Conservation (phyloP, 257 asterid species). For the Ehretia macrophylla region DNA sequence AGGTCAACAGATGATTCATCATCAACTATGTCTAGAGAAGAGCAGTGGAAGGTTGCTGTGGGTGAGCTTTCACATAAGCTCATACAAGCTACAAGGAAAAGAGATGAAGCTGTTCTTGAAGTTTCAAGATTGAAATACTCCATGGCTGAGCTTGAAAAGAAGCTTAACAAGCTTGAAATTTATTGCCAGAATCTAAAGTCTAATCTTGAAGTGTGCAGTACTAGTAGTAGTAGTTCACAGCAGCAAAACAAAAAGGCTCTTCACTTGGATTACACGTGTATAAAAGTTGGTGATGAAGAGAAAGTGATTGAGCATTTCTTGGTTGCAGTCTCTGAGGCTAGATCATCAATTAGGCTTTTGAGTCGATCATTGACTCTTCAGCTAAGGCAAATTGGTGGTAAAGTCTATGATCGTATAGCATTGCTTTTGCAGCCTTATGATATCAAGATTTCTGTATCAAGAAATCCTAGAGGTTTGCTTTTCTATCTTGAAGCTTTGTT, state of each 20-base stretch:
- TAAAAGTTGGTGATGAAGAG: constrained; percentile 47
- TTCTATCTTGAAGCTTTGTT: constrained; percentile 77
- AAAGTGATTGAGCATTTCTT: constrained; percentile 68
- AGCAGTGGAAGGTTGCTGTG: constrained; percentile 73
- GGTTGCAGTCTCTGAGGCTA: constrained; percentile 63
- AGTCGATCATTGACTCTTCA: constrained; percentile 59
- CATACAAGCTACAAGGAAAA: constrained; percentile 59
- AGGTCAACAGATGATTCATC: constrained; percentile 33
- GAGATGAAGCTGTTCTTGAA: constrained; percentile 84
- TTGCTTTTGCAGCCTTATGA: constrained; percentile 74
- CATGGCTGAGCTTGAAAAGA: constrained; percentile 87
- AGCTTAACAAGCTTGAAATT: constrained; percentile 81
- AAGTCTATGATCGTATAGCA: constrained; percentile 60
- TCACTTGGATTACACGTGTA: constrained; percentile 27
- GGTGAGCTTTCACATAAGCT: constrained; percentile 83
- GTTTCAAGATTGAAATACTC: constrained; percentile 75
- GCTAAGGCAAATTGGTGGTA: constrained; percentile 56
- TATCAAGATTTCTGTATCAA: constrained; percentile 56
- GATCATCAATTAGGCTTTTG: constrained; percentile 60
- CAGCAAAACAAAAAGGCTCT: constrained; percentile 26
- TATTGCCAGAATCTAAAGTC: constrained; percentile 78
- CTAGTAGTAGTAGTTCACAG: constrained; percentile 1
- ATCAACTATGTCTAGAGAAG: constrained; percentile 44
- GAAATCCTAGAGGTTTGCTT: constrained; percentile 60
- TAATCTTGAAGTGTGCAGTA: constrained; percentile 54